Conservation (phyloP, 768 basidiomycete species). For the Arthromyces matolae region DNA sequence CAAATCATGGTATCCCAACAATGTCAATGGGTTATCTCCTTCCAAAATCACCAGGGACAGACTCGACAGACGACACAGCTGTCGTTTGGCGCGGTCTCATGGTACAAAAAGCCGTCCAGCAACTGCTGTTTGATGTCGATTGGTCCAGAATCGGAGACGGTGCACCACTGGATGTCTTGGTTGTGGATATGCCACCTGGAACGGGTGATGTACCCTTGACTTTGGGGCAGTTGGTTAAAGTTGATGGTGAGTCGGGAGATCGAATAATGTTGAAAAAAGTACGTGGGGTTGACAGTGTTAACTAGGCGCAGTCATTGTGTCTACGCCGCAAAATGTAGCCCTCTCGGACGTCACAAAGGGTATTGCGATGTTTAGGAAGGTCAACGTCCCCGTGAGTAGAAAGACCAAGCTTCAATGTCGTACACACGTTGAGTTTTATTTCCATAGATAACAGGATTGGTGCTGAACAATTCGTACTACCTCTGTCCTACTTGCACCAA, state of each 20-base stretch:
- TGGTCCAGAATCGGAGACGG: constrained; percentile 64
- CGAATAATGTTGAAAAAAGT: background rate
- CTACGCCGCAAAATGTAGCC: constrained; percentile 94
- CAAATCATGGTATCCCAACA: constrained; percentile 84
- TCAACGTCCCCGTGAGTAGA: constrained; percentile 73
- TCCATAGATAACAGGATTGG: constrained; percentile 73
- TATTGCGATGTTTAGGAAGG: constrained; percentile 87
- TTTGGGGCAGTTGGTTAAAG: constrained; percentile 79
- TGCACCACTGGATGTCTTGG: constrained; percentile 72
- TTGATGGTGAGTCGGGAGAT: constrained; percentile 60
- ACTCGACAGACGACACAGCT: constrained; percentile 63
- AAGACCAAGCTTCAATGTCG: constrained; percentile 3
- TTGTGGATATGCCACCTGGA: constrained; percentile 95
- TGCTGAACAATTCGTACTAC: constrained; percentile 88
- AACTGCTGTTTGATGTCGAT: constrained; percentile 93
- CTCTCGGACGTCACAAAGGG: constrained; percentile 90
- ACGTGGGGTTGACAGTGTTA: too few species aligned
- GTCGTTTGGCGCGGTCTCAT: constrained; percentile 96
- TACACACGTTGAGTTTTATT: background rate
- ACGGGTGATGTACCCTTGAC: constrained; percentile 96
- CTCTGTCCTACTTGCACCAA: constrained; percentile 66
- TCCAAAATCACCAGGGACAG: constrained; percentile 45
- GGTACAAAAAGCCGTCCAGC: constrained; percentile 98
- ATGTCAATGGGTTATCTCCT: constrained; percentile 99
- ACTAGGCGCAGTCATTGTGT: constrained; percentile 87